Percentiles rank a stretch among this genome's conserved stretches.
These are phyloP conservation scores for Micractinium conductrix DNA, from an alignment of 139 green algal genomes.

Conservation along the genomic window DNA sequence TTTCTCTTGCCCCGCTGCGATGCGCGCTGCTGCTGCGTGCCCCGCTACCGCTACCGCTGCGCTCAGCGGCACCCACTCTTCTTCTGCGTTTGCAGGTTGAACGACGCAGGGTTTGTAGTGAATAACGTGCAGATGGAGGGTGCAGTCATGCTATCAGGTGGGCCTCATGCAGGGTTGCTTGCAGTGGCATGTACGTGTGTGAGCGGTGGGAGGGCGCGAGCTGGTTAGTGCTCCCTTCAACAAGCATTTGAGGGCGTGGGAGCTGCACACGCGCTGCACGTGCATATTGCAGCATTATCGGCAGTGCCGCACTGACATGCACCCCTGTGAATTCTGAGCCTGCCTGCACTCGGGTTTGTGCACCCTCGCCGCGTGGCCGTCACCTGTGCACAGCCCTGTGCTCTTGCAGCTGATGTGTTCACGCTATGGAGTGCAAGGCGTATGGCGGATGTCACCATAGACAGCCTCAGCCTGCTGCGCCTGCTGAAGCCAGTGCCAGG, in stretches of 20 bases:
- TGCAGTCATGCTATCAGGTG: slow-evolving; percentile 8
- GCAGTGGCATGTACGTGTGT: neutral
- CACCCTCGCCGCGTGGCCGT: no score
- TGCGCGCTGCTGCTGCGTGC: no score
- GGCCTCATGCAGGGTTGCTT: neutral
- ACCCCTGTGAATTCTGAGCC: no score
- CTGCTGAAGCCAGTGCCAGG: slow-evolving; percentile 11
- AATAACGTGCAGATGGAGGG: slow-evolving; percentile 48
- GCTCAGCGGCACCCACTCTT: neutral
- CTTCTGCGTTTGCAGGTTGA: slow-evolving; percentile 24
- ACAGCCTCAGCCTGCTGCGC: slow-evolving; percentile 21
- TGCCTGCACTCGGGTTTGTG: no score
- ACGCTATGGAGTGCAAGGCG: slow-evolving; percentile 25
- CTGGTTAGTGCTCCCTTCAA: no score
- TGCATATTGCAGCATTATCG: no score
- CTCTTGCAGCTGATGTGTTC: slow-evolving; percentile 25
- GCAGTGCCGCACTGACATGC: no score
- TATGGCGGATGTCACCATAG: neutral
- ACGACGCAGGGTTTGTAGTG: slow-evolving; percentile 48
- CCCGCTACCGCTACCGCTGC: neutral
- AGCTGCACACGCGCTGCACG: no score
- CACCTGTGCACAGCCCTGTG: neutral
- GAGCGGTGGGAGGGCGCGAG: neutral
- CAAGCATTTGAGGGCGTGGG: no score
- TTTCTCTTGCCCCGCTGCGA: no score